Conservation (phyloP, 768 basidiomycete genomes). For the Naematelia encephala region DNA sequence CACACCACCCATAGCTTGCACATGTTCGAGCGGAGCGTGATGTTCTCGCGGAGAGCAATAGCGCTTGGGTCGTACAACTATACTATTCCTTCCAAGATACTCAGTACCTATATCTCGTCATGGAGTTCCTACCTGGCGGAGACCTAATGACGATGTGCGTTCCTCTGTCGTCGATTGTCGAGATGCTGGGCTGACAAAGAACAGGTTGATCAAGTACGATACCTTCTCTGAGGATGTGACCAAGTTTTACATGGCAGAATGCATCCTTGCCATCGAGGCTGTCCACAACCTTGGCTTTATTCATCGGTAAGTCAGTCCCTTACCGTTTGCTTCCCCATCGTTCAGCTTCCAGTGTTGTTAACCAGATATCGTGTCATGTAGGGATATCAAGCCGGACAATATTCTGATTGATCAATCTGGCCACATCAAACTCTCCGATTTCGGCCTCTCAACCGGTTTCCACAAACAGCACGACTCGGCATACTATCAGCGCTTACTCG, state of each 20-base stretch:
- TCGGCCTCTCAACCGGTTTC: constrained; percentile 98
- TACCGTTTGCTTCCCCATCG: background rate
- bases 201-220: constrained; percentile 88
- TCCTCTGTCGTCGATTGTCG: background rate
- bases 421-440: constrained; percentile 96
- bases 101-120: constrained; percentile 87
- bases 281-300: constrained; percentile 97
- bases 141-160: constrained; percentile 93
- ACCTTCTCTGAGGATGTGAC: constrained; percentile 98
- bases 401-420: constrained; percentile 97
- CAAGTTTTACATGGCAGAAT: constrained; percentile 98
- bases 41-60: constrained; percentile 91
- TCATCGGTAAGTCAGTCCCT: constrained; percentile 70
- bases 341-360: constrained; percentile 8
- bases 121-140: constrained; percentile 98
- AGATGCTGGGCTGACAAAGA: background rate
- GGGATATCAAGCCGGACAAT: constrained; percentile 99
- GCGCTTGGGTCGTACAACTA: constrained; percentile 92
- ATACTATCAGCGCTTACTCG: constrained; percentile 87
- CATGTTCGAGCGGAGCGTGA: constrained; percentile 98
- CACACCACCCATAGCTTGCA: constrained; percentile 88
- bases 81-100: constrained; percentile 98
- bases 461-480: constrained; percentile 95
- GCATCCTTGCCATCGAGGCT: constrained; percentile 93
- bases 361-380: constrained; percentile 47